Base-by-base conservation (phyloP, 768 basidiomycete species). In the Leucosporidium scottii region DNA sequence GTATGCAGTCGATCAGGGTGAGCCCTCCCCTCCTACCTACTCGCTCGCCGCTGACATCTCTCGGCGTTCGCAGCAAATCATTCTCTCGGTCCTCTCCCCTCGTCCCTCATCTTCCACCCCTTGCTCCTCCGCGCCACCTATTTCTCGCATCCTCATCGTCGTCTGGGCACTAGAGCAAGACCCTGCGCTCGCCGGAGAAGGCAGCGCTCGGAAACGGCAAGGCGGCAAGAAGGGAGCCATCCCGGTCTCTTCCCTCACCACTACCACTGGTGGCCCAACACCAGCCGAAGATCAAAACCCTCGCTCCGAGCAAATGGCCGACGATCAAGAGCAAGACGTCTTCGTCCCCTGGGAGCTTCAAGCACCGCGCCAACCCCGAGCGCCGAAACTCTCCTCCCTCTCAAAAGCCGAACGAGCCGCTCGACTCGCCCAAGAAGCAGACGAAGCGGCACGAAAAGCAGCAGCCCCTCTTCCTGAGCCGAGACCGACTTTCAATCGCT, bases 141-240 rank as follows among this genome's bases (percentile, higher is more conserved):
- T 91, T 44, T 44, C 39, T 15, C 39, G 39, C 15, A 79, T 91
- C 50, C 80, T 99, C 63, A 87, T 98, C 69, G 96, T 96, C 73
- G 96, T 98, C 44, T 99, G 96, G 96, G 93, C 94, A 1, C 84
- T 89, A 67, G 92, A 97, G 74, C 96, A 99, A 80, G 91, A 94
- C 66, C 67, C 64, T 2, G 44, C 54, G 0, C 61, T 68, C 34
- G 36, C 59, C 64, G 64, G 67, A 48, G 63, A 36, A 8, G 68
- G 66, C 21, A 64, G 64, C 1, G 70, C 72, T 10, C 57, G 67
- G n/a, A 20, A 60, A 18, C 67, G 51, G 30, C 61, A 53, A 2
- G 66, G 48, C 28, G 62, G 62, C 18, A 62, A 64, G 61, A 69
- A 69, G 60, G 62, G 62, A n/a, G 62, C 62, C 31, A 44, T 68